Base-by-base conservation (phyloP, 768 basidiomycete species). In the Naganishia vaughanmartiniae region DNA sequence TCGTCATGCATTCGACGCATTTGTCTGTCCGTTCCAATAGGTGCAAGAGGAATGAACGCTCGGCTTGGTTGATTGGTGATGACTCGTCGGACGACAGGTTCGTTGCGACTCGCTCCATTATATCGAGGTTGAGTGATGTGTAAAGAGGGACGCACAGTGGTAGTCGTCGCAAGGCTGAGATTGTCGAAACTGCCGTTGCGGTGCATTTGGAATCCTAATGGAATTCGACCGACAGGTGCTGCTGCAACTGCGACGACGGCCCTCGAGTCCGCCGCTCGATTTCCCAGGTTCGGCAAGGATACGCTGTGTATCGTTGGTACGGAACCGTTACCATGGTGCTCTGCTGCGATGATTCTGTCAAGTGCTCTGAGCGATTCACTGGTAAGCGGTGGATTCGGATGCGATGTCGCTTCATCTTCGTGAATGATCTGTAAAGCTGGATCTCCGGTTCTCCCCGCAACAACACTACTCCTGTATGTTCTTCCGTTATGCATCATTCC, bases 111-210 rank as follows among this genome's bases (percentile, higher is more conserved):
- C 1, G 24, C 60, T 30, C 12, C 11, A n/a, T 45, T 63, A 5
- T 42, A 42, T 42, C 60, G 46, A 26, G 60, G 26, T 24, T 63
- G 60, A 10, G 60, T 15, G 2, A 17, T 42, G 33, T 63, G 39
- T 9, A 63, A 46, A 2, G 60, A 63, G 10, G 60, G 60, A 42
- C 60, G 60, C n/a, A 63, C 26, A 11, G 60, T 63, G 6, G 60
- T 63, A 24, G 60, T 63, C 28, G 60, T 63, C 10, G 60, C 60
- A 4, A 63, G 60, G 26, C 60, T 63, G 26, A 63, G 60, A 45
- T 63, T 63, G 33, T 63, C 60, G 17, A 17, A 34, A n/a, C 60
- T 63, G 28, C 42, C 60, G 7, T 26, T 39, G 14, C 48, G 48
- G 14, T n/a, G 4, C n/a, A 26, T 51, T 51, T 51, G 48, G 24